A percentile compares a stretch with the other conserved stretches of the same genome.
phyloP scores from a whole-genome alignment of 2,329 filamentous ascomycete genomes.

The Drechslerella stenobrocha region DNA sequence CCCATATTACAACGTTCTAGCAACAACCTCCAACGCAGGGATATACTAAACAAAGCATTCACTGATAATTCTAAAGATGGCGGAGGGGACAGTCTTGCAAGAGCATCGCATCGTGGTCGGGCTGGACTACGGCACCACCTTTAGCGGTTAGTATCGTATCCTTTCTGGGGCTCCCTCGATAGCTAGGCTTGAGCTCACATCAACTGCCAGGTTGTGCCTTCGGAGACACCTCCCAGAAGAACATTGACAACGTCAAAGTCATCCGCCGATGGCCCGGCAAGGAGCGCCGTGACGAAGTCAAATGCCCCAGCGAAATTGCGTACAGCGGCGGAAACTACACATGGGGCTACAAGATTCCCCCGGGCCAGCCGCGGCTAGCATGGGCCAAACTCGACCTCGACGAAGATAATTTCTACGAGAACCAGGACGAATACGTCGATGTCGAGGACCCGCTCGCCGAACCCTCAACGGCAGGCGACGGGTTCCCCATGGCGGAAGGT shows the following conservation, averaged over 20 bases:
- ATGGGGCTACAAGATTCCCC: slow-evolving; percentile 37
- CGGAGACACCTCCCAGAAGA: slow-evolving; percentile 44
- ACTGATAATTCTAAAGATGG: slow-evolving; percentile 15
- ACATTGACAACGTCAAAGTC: slow-evolving; percentile 43
- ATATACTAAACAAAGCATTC: no score
- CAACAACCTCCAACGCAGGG: no score
- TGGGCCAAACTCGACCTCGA: slow-evolving; percentile 47
- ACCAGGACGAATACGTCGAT: slow-evolving; percentile 38
- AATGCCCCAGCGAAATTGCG: slow-evolving; percentile 47
- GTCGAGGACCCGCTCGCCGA: slow-evolving; percentile 32
- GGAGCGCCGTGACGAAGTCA: slow-evolving; percentile 37
- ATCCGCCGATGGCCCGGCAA: slow-evolving; percentile 39
- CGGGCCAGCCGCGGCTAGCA: slow-evolving; percentile 19
- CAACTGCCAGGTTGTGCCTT: slow-evolving; percentile 20
- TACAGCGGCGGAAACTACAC: slow-evolving; percentile 31
- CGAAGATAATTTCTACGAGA: slow-evolving; percentile 46
- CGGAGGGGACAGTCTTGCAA: slow-evolving; percentile 26
- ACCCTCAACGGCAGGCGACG: slow-evolving; percentile 14
- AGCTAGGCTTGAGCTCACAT: no score
- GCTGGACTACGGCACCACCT: slow-evolving; percentile 43
- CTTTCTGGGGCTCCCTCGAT: no score
- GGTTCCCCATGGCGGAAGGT: slow-evolving; percentile 34
- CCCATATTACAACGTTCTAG: no score
- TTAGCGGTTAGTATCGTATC: slow-evolving; percentile 27
- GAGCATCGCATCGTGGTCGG: slow-evolving; percentile 47